Evolutionary conservation across 805 yeast genomes (phyloP).

Genomic region (Metschnikowia gelsemii): DNA sequence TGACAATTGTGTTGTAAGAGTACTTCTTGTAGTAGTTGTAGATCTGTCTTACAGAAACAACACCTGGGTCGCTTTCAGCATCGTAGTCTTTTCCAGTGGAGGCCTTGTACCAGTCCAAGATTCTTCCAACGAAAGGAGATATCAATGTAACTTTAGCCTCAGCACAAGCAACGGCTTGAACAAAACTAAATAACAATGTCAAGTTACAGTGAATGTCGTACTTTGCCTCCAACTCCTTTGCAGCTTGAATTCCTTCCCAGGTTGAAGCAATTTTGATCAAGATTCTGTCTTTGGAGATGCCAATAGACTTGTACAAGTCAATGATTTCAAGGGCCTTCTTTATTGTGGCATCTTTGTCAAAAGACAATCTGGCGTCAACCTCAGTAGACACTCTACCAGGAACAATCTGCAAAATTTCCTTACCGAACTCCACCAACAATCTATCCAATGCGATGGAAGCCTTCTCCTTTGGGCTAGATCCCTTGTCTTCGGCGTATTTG

Average conservation of each 20-base stretch:
- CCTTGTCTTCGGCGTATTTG: constrained; percentile 74
- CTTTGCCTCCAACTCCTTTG: constrained; percentile 87
- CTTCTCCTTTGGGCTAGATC: constrained; percentile 57
- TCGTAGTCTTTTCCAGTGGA: constrained; percentile 84
- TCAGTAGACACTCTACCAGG: constrained; percentile 99
- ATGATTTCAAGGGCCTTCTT: constrained; percentile 92
- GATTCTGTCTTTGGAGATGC: constrained; percentile 85
- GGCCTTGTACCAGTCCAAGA: constrained; percentile 97
- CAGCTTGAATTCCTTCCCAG: constrained; percentile 99
- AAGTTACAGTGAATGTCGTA: constrained; percentile 92
- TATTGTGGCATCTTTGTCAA: constrained; percentile 91
- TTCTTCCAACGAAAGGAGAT: constrained; percentile 99
- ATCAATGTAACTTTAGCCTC: constrained; percentile 95
- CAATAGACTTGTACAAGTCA: constrained; percentile 77
- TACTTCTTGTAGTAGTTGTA: constrained; percentile 97
- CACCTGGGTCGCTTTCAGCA: constrained; percentile 90
- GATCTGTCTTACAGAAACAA: constrained; percentile 78
- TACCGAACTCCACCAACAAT: constrained; percentile 93
- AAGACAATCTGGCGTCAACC: constrained; percentile 97
- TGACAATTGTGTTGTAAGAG: constrained; percentile 95
- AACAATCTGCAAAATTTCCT: constrained; percentile 85
- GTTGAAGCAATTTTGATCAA: constrained; percentile 97
- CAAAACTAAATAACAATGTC: constrained; percentile 91
- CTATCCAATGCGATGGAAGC: constrained; percentile 86
- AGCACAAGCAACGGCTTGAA: constrained; percentile 98